Conservation (phyloP, 306 rosid genomes). For the Castanea mollissima region DNA sequence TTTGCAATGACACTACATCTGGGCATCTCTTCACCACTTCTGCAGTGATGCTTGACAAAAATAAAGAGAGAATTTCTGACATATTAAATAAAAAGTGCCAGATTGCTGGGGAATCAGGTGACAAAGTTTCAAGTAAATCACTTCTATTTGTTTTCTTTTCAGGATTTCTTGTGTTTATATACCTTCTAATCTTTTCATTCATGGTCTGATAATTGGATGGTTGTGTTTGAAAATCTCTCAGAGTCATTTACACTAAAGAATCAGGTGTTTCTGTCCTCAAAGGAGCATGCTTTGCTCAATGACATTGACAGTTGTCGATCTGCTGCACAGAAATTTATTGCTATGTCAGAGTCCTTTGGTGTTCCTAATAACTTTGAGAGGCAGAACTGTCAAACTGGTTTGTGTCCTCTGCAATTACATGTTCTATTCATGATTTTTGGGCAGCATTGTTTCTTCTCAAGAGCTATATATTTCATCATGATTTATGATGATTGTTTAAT, state of each 20-base stretch:
- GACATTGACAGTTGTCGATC: conserved; percentile 18
- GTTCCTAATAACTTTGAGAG: conserved; percentile 7
- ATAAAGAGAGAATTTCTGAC: conserved; percentile 5
- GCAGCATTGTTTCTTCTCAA: not conserved
- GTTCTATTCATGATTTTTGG: not conserved
- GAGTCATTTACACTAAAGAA: conserved; percentile 31
- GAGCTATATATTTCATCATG: not conserved
- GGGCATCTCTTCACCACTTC: conserved; percentile 11
- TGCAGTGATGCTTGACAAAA: conserved; percentile 17
- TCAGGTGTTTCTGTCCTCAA: conserved; percentile 10
- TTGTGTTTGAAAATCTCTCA: not conserved
- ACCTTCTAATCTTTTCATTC: not conserved
- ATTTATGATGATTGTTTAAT: conserved; percentile 1
- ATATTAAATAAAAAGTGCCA: conserved; percentile 20
- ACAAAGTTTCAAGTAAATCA: conserved; percentile 21
- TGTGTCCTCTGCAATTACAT: conserved; percentile 1
- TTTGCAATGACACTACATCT: conserved; percentile 11
- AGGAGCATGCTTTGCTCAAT: conserved; percentile 7
- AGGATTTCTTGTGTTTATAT: not conserved
- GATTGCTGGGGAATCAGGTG: conserved; percentile 33
- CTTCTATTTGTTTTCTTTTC: not conserved
- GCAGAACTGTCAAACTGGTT: conserved; percentile 10
- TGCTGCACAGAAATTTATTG: conserved; percentile 4
- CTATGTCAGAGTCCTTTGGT: conserved; percentile 1
- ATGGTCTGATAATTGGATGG: conserved; percentile 9